Percentiles rank a stretch among this genome's conserved stretches.
phyloP scores from a whole-genome alignment of 1,284 basidiomycete genomes.

The Coriolopsis trogii region DNA sequence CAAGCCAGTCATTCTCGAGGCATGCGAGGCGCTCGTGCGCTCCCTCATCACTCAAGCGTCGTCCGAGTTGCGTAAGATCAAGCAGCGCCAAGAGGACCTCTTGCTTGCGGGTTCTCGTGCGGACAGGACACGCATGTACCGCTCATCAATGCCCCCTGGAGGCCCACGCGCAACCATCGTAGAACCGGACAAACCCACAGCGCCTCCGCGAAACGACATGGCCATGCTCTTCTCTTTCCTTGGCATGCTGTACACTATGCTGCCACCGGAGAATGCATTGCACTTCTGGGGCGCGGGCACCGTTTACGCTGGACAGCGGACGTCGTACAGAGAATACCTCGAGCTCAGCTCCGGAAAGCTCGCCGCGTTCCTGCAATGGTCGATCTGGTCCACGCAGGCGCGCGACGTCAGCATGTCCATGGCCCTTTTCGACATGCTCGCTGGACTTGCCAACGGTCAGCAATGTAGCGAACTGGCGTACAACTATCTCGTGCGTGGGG shows the following conservation, averaged over 20 bases:
- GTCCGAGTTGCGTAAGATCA: slow-evolving; percentile 88
- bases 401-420: slow-evolving; percentile 74
- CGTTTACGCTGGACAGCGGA: slow-evolving; percentile 39
- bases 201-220: slow-evolving; percentile 75
- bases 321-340: slow-evolving; percentile 54
- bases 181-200: slow-evolving; percentile 29
- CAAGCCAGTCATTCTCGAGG: slow-evolving; percentile 61
- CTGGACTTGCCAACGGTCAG: slow-evolving; percentile 83
- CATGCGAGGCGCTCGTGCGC: slow-evolving; percentile 75
- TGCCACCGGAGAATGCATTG: slow-evolving; percentile 76
- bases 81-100: slow-evolving; percentile 89
- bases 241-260: slow-evolving; percentile 75
- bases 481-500: slow-evolving; percentile 79
- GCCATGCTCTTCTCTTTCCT: slow-evolving; percentile 85
- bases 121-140: slow-evolving; percentile 54
- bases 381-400: slow-evolving; percentile 81
- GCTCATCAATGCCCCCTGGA: slow-evolving; percentile 43
- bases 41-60: slow-evolving; percentile 80
- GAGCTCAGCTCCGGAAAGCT: slow-evolving; percentile 69
- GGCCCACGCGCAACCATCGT: slow-evolving; percentile 32
- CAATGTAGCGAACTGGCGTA: slow-evolving; percentile 84
- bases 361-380: slow-evolving; percentile 85
- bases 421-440: slow-evolving; percentile 87
- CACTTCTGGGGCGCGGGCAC: slow-evolving; percentile 84
- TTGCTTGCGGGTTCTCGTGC: slow-evolving; percentile 65